These are phyloP conservation scores for Cercophora newfieldiana DNA, from an alignment of 495 filamentous ascomycete species.

Conservation along the genomic window DNA sequence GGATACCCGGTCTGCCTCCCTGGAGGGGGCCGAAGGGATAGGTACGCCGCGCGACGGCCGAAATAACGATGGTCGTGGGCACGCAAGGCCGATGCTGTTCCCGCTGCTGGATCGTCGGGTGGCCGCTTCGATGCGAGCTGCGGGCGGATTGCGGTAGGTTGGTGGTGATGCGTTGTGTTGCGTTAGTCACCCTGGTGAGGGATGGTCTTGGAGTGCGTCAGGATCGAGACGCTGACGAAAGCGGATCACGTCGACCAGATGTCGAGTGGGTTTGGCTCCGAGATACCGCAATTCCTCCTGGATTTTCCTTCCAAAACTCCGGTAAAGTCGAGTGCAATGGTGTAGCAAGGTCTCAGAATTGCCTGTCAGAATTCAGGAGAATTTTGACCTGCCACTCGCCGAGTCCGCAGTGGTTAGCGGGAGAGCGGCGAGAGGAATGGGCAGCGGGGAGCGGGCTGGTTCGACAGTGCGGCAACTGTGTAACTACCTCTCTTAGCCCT, in stretches of 20 bases:
- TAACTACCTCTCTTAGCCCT: not conserved
- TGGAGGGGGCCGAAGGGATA: conserved; percentile 5
- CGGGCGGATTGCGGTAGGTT: not conserved
- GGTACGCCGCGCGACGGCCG: not conserved
- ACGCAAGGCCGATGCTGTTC: not conserved
- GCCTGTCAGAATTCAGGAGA: not conserved
- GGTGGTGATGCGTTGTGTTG: not conserved
- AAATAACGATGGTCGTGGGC: conserved; percentile 6
- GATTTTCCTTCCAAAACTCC: not conserved
- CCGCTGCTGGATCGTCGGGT: not conserved
- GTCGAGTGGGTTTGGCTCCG: not conserved
- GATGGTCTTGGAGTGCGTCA: not conserved
- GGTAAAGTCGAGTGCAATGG: not conserved
- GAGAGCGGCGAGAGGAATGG: not conserved
- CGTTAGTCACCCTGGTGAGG: conserved; percentile 6
- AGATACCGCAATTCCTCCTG: not conserved
- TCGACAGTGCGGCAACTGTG: conserved; percentile 2
- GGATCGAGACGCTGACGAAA: not conserved
- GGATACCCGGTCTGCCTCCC: not conserved
- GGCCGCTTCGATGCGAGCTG: not conserved
- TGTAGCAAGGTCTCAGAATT: not conserved
- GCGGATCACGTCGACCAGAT: not conserved
- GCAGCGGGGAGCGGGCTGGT: not conserved
- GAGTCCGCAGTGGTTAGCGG: conserved; percentile 18
- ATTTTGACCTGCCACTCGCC: conserved; percentile 18